Evolutionary conservation across 164 flowering plant species (phyloP).

Genomic region (Nymphaea colorata): DNA sequence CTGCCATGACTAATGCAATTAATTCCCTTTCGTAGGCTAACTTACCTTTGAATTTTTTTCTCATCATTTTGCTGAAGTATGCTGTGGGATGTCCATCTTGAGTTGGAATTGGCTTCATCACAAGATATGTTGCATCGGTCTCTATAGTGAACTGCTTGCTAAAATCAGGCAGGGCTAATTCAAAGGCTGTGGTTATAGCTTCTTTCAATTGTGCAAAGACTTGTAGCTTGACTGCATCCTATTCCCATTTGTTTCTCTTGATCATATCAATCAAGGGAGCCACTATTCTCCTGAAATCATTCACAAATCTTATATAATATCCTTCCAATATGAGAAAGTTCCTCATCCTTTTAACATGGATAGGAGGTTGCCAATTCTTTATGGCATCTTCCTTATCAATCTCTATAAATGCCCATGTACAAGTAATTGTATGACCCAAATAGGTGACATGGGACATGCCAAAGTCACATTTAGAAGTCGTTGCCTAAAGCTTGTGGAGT

Average conservation of each 20-base stretch:
- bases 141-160: too few species aligned
- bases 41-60: background rate
- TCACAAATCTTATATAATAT: too few species aligned
- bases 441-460: background rate
- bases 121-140: too few species aligned
- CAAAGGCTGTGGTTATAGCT: too few species aligned
- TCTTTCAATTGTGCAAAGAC: background rate
- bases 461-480: background rate
- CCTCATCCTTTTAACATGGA: background rate
- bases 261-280: background rate
- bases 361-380: background rate
- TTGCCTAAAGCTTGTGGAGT: background rate
- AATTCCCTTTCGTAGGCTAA: constrained; percentile 2
- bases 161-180: too few species aligned
- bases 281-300: background rate
- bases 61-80: background rate
- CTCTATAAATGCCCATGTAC: too few species aligned
- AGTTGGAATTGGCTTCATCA: too few species aligned
- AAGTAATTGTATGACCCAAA: background rate
- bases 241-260: background rate
- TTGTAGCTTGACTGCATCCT: background rate
- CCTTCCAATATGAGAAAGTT: background rate
- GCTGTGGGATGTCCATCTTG: background rate
- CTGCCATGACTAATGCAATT: background rate
- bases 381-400: background rate